A percentile compares a stretch with the other conserved stretches of the same genome.
phyloP scores from a whole-genome alignment of 306 rosid species.

The Lithocarpus polystachyus region DNA sequence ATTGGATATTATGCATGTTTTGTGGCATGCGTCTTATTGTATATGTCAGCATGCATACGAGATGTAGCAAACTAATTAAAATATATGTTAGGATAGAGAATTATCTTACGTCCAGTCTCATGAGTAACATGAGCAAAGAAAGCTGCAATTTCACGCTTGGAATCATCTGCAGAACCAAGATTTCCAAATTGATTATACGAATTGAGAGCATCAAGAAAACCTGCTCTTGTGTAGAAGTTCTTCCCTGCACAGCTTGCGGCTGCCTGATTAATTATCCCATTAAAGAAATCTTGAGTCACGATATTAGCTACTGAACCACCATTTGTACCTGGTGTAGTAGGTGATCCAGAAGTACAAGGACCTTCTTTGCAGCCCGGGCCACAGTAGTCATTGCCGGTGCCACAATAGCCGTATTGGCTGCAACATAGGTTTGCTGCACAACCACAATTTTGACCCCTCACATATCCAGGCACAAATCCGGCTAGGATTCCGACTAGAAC shows the following conservation, averaged over 20 bases:
- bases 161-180: conserved; percentile 40
- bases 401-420: conserved; percentile 66
- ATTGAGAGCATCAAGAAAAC: conserved; percentile 49
- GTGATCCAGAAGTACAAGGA: conserved; percentile 34
- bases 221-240: conserved; percentile 48
- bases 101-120: conserved; percentile 67
- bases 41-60: too few species aligned
- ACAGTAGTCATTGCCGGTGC: conserved; percentile 40
- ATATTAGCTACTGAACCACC: conserved; percentile 48
- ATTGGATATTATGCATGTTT: too few species aligned
- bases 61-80: neutral
- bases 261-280: conserved; percentile 45
- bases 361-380: conserved; percentile 67
- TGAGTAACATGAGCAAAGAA: conserved; percentile 83
- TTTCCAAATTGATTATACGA: conserved; percentile 49
- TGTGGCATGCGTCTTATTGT: neutral
- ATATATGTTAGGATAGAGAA: neutral
- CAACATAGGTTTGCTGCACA: conserved; percentile 57
- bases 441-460: conserved; percentile 51
- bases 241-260: conserved; percentile 53
- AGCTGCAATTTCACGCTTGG: conserved; percentile 81
- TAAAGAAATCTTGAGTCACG: conserved; percentile 51
- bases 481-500: conserved; percentile 13
- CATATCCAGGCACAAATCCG: neutral
- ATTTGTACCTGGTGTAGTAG: conserved; percentile 12